phyloP scores from a whole-genome alignment of 768 basidiomycete species.

The Tulasnella sp. region DNA sequence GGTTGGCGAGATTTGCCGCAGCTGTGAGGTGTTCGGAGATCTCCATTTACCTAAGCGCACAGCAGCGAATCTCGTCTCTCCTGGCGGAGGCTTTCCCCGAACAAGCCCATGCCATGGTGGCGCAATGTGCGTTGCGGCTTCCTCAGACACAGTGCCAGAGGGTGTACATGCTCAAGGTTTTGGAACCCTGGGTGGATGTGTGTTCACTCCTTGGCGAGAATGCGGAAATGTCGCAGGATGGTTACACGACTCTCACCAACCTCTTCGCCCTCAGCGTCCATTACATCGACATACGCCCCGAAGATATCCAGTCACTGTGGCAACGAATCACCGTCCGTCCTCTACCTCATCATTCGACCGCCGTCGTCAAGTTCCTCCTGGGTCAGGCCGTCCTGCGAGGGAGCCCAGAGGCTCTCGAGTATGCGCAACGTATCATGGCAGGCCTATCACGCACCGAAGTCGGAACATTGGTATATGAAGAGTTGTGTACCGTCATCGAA shows the following conservation, averaged over 20 bases:
- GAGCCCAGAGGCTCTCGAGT: slow-evolving; percentile 60
- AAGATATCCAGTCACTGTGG: slow-evolving; percentile 74
- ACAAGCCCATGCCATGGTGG: slow-evolving; percentile 48
- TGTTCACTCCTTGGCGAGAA: slow-evolving; percentile 56
- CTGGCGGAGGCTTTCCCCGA: slow-evolving; percentile 65
- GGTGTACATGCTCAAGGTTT: slow-evolving; percentile 52
- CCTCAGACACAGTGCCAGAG: slow-evolving; percentile 45
- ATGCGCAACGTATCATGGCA: slow-evolving; percentile 70
- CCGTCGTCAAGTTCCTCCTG: slow-evolving; percentile 67
- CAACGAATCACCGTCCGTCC: slow-evolving; percentile 60
- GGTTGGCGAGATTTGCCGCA: slow-evolving; percentile 56
- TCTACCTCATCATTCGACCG: slow-evolving; percentile 60
- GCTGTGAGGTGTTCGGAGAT: slow-evolving; percentile 58
- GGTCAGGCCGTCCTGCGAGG: slow-evolving; percentile 81
- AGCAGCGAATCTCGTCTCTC: slow-evolving; percentile 61
- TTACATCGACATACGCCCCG: slow-evolving; percentile 59
- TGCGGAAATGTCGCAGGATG: slow-evolving; percentile 43
- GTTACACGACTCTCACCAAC: slow-evolving; percentile 58
- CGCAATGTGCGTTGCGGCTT: slow-evolving; percentile 62
- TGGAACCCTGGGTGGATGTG: slow-evolving; percentile 75
- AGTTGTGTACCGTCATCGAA: slow-evolving; percentile 73
- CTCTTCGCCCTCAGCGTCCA: slow-evolving; percentile 71
- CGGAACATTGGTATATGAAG: slow-evolving; percentile 63
- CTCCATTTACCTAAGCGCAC: slow-evolving; percentile 68
- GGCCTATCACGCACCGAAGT: slow-evolving; percentile 68